Base-by-base conservation (phyloP, 352 stramenopile species). In the Globisporangium orthogonon region DNA sequence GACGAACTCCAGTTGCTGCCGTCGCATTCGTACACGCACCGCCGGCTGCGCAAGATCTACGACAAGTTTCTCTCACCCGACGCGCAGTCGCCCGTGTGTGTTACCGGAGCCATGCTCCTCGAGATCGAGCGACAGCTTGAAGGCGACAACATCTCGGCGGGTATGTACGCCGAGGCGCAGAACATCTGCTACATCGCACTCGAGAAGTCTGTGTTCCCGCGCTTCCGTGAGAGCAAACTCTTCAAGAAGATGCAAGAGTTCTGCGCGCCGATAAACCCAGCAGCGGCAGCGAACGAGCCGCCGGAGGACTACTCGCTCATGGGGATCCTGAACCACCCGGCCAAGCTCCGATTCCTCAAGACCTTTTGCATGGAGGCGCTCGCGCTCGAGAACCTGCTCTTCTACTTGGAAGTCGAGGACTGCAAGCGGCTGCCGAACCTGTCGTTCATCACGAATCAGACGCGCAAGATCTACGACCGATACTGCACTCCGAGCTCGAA, bases 351-450 rank as follows among this genome's bases (percentile, higher is more conserved):
- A 0, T 93, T 91, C 48, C 77, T 93, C 61, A 93, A 93, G 58
- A 87, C 76, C n/a, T 93, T 87, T 56, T 93, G 83, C 56, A 89
- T 93, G 69, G 80, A 93, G 50, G 83, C 82, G 18, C 55, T 93
- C 4, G 74, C 78, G n/a, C 57, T 91, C 28, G 83, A 93, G 60
- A 93, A 93, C 45, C 51, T 93, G 49, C 76, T 93, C 43, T 93
- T 93, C 58, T 90, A 90, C 60, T 58, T 93, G 9, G 83, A 93
- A 41, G 83, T 93, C 10, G 83, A 93, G 50, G 83, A 93, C 61
- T 91, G 80, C 67, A 93, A 93, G 58, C 78, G 83, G 0, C 54
- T 93, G 43, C 83, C 83, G 1, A 93, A 93, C 55, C 62, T 91
- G 35, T 89, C 76, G 45, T 93, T 90, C 57, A 86, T 93, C 52